These are phyloP conservation scores for Ophiosphaerella korrae DNA, from an alignment of 2,329 filamentous ascomycete genomes.

Conservation along the genomic window DNA sequence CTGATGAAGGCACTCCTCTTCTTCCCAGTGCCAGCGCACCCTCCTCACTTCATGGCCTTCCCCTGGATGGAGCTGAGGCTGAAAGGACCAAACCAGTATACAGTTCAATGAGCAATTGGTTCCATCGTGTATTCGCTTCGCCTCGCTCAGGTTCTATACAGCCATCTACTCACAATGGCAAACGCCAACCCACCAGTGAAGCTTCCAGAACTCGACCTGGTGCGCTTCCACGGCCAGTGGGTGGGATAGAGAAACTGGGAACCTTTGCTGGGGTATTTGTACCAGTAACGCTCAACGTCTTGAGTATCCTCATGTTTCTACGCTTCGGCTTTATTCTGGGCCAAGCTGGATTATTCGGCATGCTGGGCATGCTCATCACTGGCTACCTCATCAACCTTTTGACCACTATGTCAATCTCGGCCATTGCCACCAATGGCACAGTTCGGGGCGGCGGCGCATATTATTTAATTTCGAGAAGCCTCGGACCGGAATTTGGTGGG, in stretches of 20 bases:
- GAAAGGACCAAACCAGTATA: slow-evolving; percentile 26
- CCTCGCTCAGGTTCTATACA: slow-evolving; percentile 12
- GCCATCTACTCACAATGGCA: slow-evolving; percentile 15
- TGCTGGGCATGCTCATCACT: slow-evolving; percentile 72
- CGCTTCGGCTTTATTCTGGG: slow-evolving; percentile 85
- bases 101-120: slow-evolving; percentile 30
- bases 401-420: slow-evolving; percentile 83
- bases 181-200: slow-evolving; percentile 30
- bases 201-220: slow-evolving; percentile 41
- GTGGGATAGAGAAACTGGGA: slow-evolving; percentile 67
- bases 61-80: slow-evolving; percentile 1
- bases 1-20: slow-evolving; percentile 43
- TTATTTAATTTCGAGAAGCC: slow-evolving; percentile 82
- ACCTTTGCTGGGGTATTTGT: slow-evolving; percentile 73
- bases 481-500: slow-evolving; percentile 87
- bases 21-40: slow-evolving; percentile 14
- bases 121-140: slow-evolving; percentile 27
- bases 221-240: slow-evolving; percentile 48
- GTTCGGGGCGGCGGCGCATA: slow-evolving; percentile 88
- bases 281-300: slow-evolving; percentile 84
- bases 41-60: slow-evolving; percentile 2
- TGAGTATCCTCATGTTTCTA: slow-evolving; percentile 91
- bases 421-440: slow-evolving; percentile 87
- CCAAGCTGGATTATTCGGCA: slow-evolving; percentile 78
- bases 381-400: slow-evolving; percentile 85